A percentile compares a stretch with the other conserved stretches of the same genome.
These are phyloP conservation scores for Xylariaceae sp. DNA, from an alignment of 2,329 filamentous ascomycete species.

Conservation along the genomic window DNA sequence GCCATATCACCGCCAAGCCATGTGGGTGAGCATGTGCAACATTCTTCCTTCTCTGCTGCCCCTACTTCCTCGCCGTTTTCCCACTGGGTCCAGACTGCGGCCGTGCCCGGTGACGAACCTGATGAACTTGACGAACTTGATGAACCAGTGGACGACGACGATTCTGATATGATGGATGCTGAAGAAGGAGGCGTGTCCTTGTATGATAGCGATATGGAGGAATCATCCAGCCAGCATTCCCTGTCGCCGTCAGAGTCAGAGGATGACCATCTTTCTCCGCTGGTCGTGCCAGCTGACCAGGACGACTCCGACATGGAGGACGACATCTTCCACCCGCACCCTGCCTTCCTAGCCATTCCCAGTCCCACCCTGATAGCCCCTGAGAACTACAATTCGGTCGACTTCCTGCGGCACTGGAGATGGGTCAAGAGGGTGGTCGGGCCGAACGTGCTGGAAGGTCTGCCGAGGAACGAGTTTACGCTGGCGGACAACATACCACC, in stretches of 20 bases:
- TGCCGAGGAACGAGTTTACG: constrained; percentile 14
- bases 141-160: constrained; percentile 15
- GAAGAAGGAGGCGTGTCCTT: constrained; percentile 27
- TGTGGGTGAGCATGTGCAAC: no score
- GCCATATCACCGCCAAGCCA: constrained; percentile 6
- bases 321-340: constrained; percentile 23
- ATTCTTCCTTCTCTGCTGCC: no score
- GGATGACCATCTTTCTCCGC: neutral
- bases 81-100: no score
- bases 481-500: constrained; percentile 14
- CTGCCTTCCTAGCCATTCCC: constrained; percentile 30
- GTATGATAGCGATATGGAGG: constrained; percentile 20
- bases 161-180: constrained; percentile 22
- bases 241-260: constrained; percentile 3
- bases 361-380: constrained; percentile 38
- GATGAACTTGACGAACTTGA: constrained; percentile 5
- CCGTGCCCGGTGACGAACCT: constrained; percentile 2
- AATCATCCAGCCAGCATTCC: constrained; percentile 10
- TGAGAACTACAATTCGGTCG: constrained; percentile 43
- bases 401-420: constrained; percentile 49
- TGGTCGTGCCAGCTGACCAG: neutral
- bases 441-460: constrained; percentile 12
- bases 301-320: neutral
- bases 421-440: constrained; percentile 16
- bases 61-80: no score